These are phyloP conservation scores for Fennellomyces sp. DNA, from an alignment of 371 early-diverging fungal genomes.

Conservation along the genomic window DNA sequence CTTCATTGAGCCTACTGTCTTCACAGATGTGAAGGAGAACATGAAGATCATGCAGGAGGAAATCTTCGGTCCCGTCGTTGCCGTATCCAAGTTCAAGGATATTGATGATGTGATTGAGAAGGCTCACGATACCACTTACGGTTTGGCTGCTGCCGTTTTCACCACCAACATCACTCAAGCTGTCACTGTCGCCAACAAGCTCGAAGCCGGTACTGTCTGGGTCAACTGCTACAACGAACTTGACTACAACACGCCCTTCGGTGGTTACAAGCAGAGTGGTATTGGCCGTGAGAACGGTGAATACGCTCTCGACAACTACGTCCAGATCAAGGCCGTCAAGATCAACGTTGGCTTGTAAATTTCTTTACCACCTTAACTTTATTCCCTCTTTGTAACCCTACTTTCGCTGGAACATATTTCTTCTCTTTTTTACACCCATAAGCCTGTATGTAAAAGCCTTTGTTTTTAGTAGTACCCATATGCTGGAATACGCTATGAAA, in stretches of 20 bases:
- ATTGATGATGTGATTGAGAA: conserved; percentile 72
- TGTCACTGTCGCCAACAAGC: conserved; percentile 60
- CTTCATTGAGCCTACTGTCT: conserved; percentile 54
- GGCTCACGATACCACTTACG: conserved; percentile 75
- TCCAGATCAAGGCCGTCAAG: conserved; percentile 38
- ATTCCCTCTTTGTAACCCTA: no score
- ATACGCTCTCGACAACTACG: conserved; percentile 74
- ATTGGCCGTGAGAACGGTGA: conserved; percentile 82
- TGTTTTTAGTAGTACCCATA: background rate
- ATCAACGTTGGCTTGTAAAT: conserved; percentile 25
- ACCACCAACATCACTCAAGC: conserved; percentile 73
- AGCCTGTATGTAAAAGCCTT: background rate
- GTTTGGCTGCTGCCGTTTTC: conserved; percentile 86
- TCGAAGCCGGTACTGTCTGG: conserved; percentile 23
- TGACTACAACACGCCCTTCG: conserved; percentile 67
- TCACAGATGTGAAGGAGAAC: conserved; percentile 37
- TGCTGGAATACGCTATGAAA: background rate
- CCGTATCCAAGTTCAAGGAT: conserved; percentile 63
- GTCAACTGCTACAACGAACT: conserved; percentile 18
- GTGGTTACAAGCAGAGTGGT: conserved; percentile 88
- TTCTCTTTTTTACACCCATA: background rate
- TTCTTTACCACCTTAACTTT: background rate
- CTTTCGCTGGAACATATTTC: background rate
- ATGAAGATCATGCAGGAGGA: conserved; percentile 74
- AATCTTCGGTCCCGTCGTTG: conserved; percentile 83